Conservation (phyloP, 768 basidiomycete species). For the Leccinum incarnatum region DNA sequence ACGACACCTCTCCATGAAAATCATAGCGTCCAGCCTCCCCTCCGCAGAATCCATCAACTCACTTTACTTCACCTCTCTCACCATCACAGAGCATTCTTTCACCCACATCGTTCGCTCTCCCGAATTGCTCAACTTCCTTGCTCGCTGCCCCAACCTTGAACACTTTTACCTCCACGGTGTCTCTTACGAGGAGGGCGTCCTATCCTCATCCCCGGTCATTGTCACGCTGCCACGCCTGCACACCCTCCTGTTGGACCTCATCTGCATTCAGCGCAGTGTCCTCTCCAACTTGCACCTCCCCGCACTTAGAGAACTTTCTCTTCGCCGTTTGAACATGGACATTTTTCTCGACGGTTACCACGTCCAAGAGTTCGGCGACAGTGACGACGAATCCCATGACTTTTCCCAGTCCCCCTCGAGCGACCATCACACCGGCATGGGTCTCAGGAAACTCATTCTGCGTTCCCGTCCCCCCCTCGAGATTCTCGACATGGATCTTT, state of each 20-base stretch:
- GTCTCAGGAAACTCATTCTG: conserved; percentile 60
- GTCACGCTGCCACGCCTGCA: conserved; percentile 58
- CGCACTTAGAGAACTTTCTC: conserved; percentile 54
- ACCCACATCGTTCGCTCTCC: conserved; percentile 42
- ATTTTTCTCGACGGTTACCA: conserved; percentile 36
- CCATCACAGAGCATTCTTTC: conserved; percentile 49
- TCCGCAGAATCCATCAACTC: conserved; percentile 40
- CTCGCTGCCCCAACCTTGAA: conserved; percentile 59
- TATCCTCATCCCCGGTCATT: conserved; percentile 33
- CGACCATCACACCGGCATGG: conserved; percentile 79
- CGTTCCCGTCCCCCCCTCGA: conserved; percentile 63
- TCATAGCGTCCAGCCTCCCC: conserved; percentile 52
- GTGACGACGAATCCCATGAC: conserved; percentile 70
- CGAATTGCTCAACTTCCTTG: conserved; percentile 58
- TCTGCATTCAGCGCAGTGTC: conserved; percentile 62
- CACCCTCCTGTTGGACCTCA: conserved; percentile 52
- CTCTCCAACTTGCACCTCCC: conserved; percentile 66
- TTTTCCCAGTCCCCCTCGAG: conserved; percentile 76
- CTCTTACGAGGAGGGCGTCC: conserved; percentile 42
- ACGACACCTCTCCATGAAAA: conserved; percentile 45
- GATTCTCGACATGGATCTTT: conserved; percentile 74
- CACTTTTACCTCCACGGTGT: conserved; percentile 55
- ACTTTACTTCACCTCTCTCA: conserved; percentile 55
- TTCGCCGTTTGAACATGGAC: conserved; percentile 68
- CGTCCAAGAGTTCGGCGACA: conserved; percentile 57